Conservation (phyloP, 306 rosid species). For the Gynostemma pentaphyllum region DNA sequence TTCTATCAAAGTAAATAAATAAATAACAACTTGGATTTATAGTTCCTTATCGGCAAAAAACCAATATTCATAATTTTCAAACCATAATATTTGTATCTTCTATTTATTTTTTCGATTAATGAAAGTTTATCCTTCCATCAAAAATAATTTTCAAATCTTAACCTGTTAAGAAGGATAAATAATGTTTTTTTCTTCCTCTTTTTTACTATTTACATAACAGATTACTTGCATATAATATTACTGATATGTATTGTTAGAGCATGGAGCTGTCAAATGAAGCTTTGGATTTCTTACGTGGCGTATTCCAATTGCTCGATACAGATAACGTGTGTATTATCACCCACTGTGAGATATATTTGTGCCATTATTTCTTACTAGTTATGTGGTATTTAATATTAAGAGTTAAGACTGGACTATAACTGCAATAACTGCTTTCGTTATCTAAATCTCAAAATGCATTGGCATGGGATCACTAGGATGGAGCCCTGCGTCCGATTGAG, state of each 20-base stretch:
- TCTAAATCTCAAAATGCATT: conserved; percentile 19
- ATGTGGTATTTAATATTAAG: not conserved
- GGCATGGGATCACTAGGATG: conserved; percentile 49
- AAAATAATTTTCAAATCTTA: too few species aligned
- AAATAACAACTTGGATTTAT: not conserved
- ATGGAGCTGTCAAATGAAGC: conserved; percentile 88
- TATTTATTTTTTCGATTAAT: too few species aligned
- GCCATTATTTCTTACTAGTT: conserved; percentile 5
- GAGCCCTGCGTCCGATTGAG: conserved; percentile 62
- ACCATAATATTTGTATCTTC: too few species aligned
- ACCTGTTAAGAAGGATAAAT: too few species aligned
- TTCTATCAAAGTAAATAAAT: not conserved
- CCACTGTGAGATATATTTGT: conserved; percentile 11
- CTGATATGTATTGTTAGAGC: conserved; percentile 40
- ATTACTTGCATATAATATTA: conserved; percentile 6
- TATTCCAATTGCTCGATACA: conserved; percentile 63
- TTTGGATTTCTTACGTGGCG: conserved; percentile 67
- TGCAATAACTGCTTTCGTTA: not conserved
- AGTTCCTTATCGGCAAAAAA: too few species aligned
- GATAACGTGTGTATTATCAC: conserved; percentile 52
- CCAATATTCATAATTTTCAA: too few species aligned
- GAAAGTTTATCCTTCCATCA: too few species aligned
- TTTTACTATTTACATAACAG: not conserved
- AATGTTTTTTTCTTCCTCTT: not conserved
- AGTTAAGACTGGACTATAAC: not conserved